A percentile compares a stretch with the other conserved stretches of the same genome.
phyloP scores from a whole-genome alignment of 805 yeast genomes.

The Saccharomycopsis javanensis region DNA sequence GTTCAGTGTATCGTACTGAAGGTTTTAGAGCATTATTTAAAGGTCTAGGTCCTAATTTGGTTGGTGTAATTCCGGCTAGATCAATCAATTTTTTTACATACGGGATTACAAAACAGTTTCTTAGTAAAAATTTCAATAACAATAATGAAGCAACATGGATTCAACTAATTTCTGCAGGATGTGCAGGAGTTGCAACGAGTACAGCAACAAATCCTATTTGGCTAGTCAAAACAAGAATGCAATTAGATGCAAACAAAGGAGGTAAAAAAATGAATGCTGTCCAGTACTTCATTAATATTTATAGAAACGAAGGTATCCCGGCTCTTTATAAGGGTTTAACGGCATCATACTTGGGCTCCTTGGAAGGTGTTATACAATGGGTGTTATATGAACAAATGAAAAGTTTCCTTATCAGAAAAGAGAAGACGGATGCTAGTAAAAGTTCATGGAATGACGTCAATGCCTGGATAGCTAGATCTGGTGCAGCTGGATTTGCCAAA shows the following conservation, averaged over 20 bases:
- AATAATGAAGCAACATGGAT: conserved; percentile 78
- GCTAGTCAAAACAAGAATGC: conserved; percentile 91
- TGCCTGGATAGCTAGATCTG: conserved; percentile 94
- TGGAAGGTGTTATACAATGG: conserved; percentile 93
- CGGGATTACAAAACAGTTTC: conserved; percentile 78
- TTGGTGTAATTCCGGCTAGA: conserved; percentile 97
- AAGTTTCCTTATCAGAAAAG: conserved; percentile 40
- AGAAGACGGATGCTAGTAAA: conserved; percentile 27
- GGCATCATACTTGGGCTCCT: conserved; percentile 90
- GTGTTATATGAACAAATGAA: conserved; percentile 94
- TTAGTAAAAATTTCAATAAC: conserved; percentile 56
- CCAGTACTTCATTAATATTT: conserved; percentile 68
- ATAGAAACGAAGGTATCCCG: conserved; percentile 64
- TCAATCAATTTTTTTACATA: conserved; percentile 94
- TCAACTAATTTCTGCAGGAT: conserved; percentile 76
- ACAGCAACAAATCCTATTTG: conserved; percentile 98
- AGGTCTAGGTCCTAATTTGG: conserved; percentile 93
- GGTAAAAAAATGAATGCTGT: conserved; percentile 54
- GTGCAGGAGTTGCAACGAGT: conserved; percentile 89
- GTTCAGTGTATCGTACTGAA: conserved; percentile 59
- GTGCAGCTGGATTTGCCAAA: conserved; percentile 96
- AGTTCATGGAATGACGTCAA: conserved; percentile 51
- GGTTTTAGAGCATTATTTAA: conserved; percentile 83
- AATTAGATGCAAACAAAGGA: conserved; percentile 58
- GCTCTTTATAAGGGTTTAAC: conserved; percentile 87